Evolutionary conservation across 176 grass and related monocot genomes (phyloP).

Genomic region (Chloris gayana): DNA sequence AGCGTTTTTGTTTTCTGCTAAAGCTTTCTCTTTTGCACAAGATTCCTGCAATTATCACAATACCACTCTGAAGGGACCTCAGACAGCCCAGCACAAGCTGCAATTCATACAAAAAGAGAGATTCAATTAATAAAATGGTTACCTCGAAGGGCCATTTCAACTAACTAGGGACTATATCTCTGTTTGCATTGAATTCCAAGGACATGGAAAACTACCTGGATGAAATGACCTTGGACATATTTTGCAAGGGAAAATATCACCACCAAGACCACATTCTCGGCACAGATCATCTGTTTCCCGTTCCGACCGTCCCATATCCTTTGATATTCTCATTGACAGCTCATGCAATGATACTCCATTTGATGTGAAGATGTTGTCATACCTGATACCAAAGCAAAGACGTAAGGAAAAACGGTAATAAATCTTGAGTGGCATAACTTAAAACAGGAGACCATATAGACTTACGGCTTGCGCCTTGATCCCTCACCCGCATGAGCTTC

Average conservation of each 20-base stretch:
- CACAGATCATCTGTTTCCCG: constrained; percentile 84
- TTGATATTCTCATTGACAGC: constrained; percentile 85
- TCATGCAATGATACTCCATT: constrained; percentile 98
- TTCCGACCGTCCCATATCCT: constrained; percentile 58
- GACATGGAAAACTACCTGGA: constrained; percentile 53
- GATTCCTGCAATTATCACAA: constrained; percentile 85
- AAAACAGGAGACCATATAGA: constrained; percentile 27
- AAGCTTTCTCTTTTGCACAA: constrained; percentile 77
- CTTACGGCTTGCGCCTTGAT: constrained; percentile 92
- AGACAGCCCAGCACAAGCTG: constrained; percentile 75
- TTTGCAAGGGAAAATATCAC: constrained; percentile 90
- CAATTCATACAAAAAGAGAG: constrained; percentile 33
- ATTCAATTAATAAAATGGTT: constrained; percentile 15
- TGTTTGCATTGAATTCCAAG: constrained; percentile 7
- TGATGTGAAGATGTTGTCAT: constrained; percentile 97
- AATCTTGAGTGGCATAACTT: background rate
- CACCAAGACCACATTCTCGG: constrained; percentile 81
- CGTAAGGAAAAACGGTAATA: constrained; percentile 22
- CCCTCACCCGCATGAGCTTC: constrained; percentile 95
- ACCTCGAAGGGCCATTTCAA: background rate
- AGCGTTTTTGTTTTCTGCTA: constrained; percentile 89
- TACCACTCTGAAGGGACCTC: constrained; percentile 70
- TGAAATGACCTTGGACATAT: constrained; percentile 93
- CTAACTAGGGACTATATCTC: background rate
- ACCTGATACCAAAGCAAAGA: constrained; percentile 54